A percentile compares a stretch with the other conserved stretches of the same genome.
phyloP scores from a whole-genome alignment of 768 basidiomycete species.

The Rhizopogon vinicolor region DNA sequence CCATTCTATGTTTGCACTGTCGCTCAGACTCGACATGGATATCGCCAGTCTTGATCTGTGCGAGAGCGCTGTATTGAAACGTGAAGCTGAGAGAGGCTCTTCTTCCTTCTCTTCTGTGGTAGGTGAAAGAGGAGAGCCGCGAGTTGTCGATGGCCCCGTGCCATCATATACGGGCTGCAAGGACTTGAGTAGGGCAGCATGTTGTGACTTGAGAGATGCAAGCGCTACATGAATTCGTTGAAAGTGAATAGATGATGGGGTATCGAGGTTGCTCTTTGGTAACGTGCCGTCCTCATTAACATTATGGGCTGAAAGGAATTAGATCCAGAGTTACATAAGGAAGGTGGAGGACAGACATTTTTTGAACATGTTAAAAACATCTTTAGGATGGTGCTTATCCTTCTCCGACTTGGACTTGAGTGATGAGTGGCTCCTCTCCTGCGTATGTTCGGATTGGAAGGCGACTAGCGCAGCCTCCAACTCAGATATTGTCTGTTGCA shows the following conservation, averaged over 20 bases:
- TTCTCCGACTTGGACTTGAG: slow-evolving; percentile 38
- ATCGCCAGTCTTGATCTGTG: slow-evolving; percentile 41
- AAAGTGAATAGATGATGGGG: slow-evolving; percentile 18
- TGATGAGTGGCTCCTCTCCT: slow-evolving; percentile 30
- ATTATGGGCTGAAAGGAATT: slow-evolving; percentile 5
- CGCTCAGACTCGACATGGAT: slow-evolving; percentile 44
- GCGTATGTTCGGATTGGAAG: slow-evolving; percentile 34
- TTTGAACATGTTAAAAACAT: slow-evolving; percentile 59
- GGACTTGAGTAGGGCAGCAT: slow-evolving; percentile 44
- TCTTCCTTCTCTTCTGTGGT: slow-evolving; percentile 47
- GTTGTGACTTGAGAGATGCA: slow-evolving; percentile 55
- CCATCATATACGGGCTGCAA: slow-evolving; percentile 33
- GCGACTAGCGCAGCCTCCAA: slow-evolving; percentile 50
- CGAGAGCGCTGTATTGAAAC: slow-evolving; percentile 23
- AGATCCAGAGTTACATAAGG: background rate
- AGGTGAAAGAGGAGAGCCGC: slow-evolving; percentile 34
- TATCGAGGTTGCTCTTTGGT: slow-evolving; percentile 14
- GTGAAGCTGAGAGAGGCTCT: slow-evolving; percentile 16
- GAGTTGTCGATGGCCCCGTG: slow-evolving; percentile 14
- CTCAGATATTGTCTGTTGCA: slow-evolving; percentile 48
- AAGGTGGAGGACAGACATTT: slow-evolving; percentile 43
- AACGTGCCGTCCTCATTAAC: slow-evolving; percentile 24
- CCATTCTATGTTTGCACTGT: slow-evolving; percentile 57
- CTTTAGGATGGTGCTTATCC: slow-evolving; percentile 34
- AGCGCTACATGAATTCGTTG: slow-evolving; percentile 46